Percentiles rank a stretch among this genome's conserved stretches.
Conservation (phyloP, 176 grass and related monocot species). For the Carex pumila region DNA sequence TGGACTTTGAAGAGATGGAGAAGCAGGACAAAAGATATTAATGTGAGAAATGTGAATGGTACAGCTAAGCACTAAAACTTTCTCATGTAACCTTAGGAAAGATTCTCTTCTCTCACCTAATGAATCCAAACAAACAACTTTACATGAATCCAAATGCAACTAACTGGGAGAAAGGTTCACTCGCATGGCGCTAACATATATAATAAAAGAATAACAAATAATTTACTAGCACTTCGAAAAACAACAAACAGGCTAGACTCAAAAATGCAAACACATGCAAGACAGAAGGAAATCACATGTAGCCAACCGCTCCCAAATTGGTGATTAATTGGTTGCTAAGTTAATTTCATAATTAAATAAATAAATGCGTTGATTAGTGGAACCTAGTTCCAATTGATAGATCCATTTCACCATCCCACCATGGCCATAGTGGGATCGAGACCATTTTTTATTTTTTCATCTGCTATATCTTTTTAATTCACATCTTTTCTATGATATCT, state of each 20-base stretch:
- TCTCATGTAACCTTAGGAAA: neutral
- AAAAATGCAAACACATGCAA: slow-evolving; percentile 17
- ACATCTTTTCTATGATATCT: neutral
- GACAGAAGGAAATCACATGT: slow-evolving; percentile 26
- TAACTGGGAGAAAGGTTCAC: neutral
- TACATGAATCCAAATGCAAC: slow-evolving; percentile 8
- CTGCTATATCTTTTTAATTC: neutral
- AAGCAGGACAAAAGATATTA: neutral
- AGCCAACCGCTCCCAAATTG: slow-evolving; percentile 21
- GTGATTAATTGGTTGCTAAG: slow-evolving; percentile 8
- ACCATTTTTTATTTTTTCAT: neutral
- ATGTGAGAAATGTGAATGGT: neutral
- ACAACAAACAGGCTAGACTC: slow-evolving; percentile 9
- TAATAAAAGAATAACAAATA: slow-evolving; percentile 1
- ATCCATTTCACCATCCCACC: slow-evolving; percentile 29
- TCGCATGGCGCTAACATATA: neutral
- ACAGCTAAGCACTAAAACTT: slow-evolving; percentile 6
- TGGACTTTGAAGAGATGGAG: neutral
- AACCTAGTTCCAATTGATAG: slow-evolving; percentile 23
- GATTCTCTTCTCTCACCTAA: slow-evolving; percentile 4
- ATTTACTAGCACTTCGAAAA: neutral
- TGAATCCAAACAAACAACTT: slow-evolving; percentile 18
- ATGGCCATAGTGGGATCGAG: neutral
- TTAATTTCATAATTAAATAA: neutral
- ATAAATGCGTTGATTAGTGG: slow-evolving; percentile 15